Percentiles rank a stretch among this genome's conserved stretches.
Evolutionary conservation across 1,284 basidiomycete species (phyloP).

Genomic region (Sporisorium graminicola): DNA sequence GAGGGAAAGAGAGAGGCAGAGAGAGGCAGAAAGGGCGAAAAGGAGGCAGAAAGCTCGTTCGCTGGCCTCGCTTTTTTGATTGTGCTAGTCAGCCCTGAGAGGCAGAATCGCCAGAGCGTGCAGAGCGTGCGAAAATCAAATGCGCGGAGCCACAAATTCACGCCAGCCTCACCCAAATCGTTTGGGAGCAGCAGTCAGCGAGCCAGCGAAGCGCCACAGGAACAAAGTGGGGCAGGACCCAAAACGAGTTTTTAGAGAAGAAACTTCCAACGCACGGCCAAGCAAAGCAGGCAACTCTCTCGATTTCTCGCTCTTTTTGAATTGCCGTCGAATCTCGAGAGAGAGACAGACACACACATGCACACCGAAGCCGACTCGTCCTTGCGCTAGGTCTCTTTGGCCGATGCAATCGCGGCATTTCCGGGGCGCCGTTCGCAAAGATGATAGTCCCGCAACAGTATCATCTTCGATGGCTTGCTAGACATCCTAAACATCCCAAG

Average conservation of each 20-base stretch:
- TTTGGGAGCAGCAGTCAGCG: neutral
- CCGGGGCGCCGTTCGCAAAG: neutral
- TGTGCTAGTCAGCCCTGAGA: neutral
- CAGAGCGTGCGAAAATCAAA: neutral
- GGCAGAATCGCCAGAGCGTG: neutral
- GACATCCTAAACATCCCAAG: neutral
- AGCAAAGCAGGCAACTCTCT: neutral
- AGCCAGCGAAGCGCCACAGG: conserved; percentile 15
- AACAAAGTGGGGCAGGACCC: conserved; percentile 1
- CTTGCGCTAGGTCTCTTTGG: neutral
- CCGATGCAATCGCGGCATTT: neutral
- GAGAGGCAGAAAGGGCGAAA: neutral
- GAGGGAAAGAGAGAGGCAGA: neutral
- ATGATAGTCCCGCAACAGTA: neutral
- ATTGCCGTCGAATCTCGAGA: neutral
- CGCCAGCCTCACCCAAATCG: neutral
- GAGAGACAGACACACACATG: neutral
- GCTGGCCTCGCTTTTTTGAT: neutral
- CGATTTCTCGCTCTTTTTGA: neutral
- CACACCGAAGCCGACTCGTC: neutral
- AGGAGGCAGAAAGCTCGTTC: neutral
- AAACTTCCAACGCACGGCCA: neutral
- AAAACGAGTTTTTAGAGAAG: no score
- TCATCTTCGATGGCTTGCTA: neutral
- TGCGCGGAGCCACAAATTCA: conserved; percentile 14